Base-by-base conservation (phyloP, 345 rosid genomes). In the Populus tremula region DNA sequence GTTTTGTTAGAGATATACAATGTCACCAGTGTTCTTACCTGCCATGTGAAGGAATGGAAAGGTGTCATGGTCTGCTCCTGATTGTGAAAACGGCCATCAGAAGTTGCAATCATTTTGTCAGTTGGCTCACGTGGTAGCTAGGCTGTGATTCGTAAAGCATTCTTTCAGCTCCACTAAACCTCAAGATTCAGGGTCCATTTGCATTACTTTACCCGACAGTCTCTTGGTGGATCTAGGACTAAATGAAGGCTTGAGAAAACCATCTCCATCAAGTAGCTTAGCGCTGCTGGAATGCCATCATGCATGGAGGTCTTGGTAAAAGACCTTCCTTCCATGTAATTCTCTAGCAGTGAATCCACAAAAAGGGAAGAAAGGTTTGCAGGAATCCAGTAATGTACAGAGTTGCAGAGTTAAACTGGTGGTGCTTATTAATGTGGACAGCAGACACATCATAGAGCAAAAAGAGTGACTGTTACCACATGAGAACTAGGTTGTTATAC, bases 1-100 rank as follows among this genome's bases (percentile, higher is more conserved):
- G 67, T 56, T 41, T 54, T 54, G 43, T 27, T 9, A 27, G 63
- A 33, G 38, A 53, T 23, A 31, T 16, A 36, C 18, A n/a, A 35
- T 33, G 25, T 8, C 41, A 2, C 50, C 16, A 36, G 72, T 35
- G 64, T 50, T 76, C 12, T 56, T 76, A 45, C 74, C 59, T 70
- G 14, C 61, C 69, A 76, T 76, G 74, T 76, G 74, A 69, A 69
- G 68, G 61, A 76, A 67, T 35, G 29, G 31, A 38, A 62, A n/a
- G n/a, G 35, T 23, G 29, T 69, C 73, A 12, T 76, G 39, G 33
- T 29, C 35, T 23, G 73, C 49, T 16, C 33, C 50, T 50, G 29
- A 25, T 27, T 14, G n/a, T 3, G 25, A 50, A 12, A 50, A 39
- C 16, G 43, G 29, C 54, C 73, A 61, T 9, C 39, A 2, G 53